These are phyloP conservation scores for Monilinia aucupariae DNA, from an alignment of 2,329 filamentous ascomycete species.

Conservation along the genomic window DNA sequence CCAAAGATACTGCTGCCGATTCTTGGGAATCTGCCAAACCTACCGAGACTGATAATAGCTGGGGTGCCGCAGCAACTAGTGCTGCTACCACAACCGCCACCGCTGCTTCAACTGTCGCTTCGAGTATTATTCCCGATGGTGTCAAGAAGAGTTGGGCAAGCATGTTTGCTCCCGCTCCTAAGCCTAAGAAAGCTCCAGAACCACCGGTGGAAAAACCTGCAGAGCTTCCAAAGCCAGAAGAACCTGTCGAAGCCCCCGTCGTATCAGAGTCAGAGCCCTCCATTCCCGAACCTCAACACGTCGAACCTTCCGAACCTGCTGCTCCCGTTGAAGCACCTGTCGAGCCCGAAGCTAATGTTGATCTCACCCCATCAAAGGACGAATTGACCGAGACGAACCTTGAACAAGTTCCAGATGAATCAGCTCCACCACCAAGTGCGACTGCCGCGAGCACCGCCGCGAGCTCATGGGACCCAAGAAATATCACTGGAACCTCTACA, in stretches of 20 bases:
- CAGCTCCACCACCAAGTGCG: constrained; percentile 68
- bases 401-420: constrained; percentile 80
- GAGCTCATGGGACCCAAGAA: constrained; percentile 74
- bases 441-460: constrained; percentile 86
- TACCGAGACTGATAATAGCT: constrained; percentile 35
- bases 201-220: constrained; percentile 35
- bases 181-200: constrained; percentile 46
- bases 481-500: constrained; percentile 54
- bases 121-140: constrained; percentile 37
- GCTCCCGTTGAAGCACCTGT: constrained; percentile 29
- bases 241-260: constrained; percentile 33
- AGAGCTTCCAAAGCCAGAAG: constrained; percentile 25
- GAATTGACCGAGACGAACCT: constrained; percentile 88
- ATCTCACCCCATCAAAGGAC: constrained; percentile 67
- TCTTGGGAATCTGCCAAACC: constrained; percentile 34
- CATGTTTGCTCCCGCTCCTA: constrained; percentile 59
- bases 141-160: constrained; percentile 66
- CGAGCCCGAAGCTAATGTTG: constrained; percentile 39
- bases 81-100: constrained; percentile 37
- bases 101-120: constrained; percentile 36
- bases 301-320: constrained; percentile 33
- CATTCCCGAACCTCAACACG: constrained; percentile 36
- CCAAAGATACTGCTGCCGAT: not conserved
- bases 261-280: constrained; percentile 37
- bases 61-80: constrained; percentile 34